These are phyloP conservation scores for Scutellaria barbata DNA, from an alignment of 257 asterid genomes.

Conservation along the genomic window DNA sequence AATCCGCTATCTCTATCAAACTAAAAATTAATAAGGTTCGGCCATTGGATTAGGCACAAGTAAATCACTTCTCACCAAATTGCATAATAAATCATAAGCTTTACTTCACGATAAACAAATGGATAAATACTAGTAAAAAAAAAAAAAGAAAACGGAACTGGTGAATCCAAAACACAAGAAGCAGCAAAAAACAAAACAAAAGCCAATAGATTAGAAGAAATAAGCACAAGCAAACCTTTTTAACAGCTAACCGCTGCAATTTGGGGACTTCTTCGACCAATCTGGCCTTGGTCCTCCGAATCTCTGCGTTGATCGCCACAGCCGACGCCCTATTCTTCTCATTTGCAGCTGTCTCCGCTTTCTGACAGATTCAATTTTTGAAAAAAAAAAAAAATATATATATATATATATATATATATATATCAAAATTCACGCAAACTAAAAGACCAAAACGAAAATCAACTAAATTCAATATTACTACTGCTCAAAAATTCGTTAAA, in stretches of 20 bases:
- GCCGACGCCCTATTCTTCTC: conserved; percentile 88
- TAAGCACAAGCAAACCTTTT: conserved; percentile 55
- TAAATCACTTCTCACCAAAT: conserved; percentile 15
- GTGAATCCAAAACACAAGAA: not conserved
- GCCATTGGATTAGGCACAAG: conserved; percentile 10
- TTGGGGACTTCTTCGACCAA: conserved; percentile 89
- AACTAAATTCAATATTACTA: not conserved
- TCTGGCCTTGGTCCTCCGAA: conserved; percentile 86
- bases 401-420: too few species aligned
- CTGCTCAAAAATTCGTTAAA: conserved; percentile 20
- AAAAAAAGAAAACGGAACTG: not conserved
- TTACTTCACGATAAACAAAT: not conserved
- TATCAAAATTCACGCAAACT: conserved; percentile 20
- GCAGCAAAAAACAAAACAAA: not conserved
- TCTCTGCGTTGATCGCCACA: conserved; percentile 93
- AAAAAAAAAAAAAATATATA: not conserved
- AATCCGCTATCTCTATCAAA: conserved; percentile 1
- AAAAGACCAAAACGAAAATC: not conserved
- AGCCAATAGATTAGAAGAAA: conserved; percentile 1
- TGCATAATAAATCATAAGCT: not conserved
- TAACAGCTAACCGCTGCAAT: conserved; percentile 87
- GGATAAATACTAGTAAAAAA: not conserved
- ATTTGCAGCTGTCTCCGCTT: conserved; percentile 77
- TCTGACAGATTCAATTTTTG: conserved; percentile 42
- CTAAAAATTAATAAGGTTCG: conserved; percentile 2